A percentile compares a stretch with the other conserved stretches of the same genome.
Evolutionary conservation across 345 rosid species (phyloP).

Genomic region (Pseudoturritis turrita): DNA sequence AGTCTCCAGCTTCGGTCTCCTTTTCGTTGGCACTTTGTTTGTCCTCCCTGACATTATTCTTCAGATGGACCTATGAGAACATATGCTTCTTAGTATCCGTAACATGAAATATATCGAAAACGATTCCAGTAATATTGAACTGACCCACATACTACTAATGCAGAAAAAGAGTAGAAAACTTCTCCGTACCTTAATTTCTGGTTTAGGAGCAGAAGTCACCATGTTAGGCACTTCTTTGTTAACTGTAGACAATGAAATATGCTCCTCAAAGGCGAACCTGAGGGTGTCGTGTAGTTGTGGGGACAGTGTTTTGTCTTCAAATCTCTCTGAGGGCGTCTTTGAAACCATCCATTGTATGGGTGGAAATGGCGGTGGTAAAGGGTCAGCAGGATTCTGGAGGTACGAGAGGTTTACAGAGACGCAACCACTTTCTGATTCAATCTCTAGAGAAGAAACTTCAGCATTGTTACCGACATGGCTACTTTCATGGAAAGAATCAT

Average conservation of each 20-base stretch:
- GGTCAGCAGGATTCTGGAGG: constrained; percentile 36
- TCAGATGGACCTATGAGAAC: constrained; percentile 40
- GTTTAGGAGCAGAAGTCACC: constrained; percentile 32
- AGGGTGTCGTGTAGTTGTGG: constrained; percentile 29
- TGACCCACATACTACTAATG: neutral
- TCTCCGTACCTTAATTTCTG: constrained; percentile 46
- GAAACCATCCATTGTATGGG: constrained; percentile 65
- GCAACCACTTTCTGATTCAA: constrained; percentile 42
- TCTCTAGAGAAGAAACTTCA: constrained; percentile 44
- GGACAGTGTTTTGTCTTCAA: constrained; percentile 34
- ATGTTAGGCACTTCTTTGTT: constrained; percentile 31
- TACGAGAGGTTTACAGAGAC: constrained; percentile 24
- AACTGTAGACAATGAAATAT: constrained; percentile 31
- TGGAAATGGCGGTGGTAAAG: constrained; percentile 72
- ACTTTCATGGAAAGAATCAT: constrained; percentile 42
- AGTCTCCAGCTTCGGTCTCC: constrained; percentile 66
- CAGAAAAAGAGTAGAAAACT: neutral
- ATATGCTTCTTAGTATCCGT: constrained; percentile 8
- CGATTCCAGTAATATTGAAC: constrained; percentile 1
- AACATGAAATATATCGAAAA: neutral
- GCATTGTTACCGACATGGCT: constrained; percentile 34
- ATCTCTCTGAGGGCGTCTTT: constrained; percentile 33
- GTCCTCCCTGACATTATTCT: constrained; percentile 41
- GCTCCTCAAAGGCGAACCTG: constrained; percentile 34
- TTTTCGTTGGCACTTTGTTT: constrained; percentile 34